Base-by-base conservation (phyloP, 2,329 filamentous ascomycete genomes). In the Penicillium sp. region DNA sequence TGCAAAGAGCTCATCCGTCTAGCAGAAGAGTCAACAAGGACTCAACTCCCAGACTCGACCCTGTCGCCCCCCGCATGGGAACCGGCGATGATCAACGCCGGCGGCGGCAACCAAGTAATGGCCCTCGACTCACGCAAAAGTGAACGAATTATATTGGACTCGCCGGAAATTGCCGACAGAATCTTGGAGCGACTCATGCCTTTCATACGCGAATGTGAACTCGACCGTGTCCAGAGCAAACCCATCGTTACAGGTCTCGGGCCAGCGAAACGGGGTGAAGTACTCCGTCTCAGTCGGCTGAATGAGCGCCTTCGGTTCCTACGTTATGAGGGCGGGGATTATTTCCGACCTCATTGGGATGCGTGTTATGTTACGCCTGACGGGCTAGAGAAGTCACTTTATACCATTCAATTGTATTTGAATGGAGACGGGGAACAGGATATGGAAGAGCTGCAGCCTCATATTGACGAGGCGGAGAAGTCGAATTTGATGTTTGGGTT, bases 221-320 rank as follows among this genome's bases (percentile, higher is more conserved):
- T 74, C 19, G 67, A 77, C 21, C 56, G 40, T 32, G 61, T 73
- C 34, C 52, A 64, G 42, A 64, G 58, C 55, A 62, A 43, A 63
- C 72, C 69, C 0, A 34, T 53, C 0, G 67, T 79, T 19, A 77
- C 75, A 4, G 76, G 77, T 0, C 64, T 67, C 8, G 70, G 72
- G 3, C 71, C 73, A 1, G 59, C 56, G 6, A 73, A 65, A 49
- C 64, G 73, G 4, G 64, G 68, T 0, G 74, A 76, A 49, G 68
- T 53, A 0, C 68, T 58, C 42, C 48, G 52, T 19, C 42, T 71
- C 15, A 62, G 63, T 1, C 49, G 82, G 9, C 64, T 87, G 37
- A 93, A 93, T 64, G 79, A 88, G 63, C 72, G 86, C 32, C 77
- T 90, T 77, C 73, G 88, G 26, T 90, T 90, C 59, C 69, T 94